Base-by-base conservation (phyloP, 1,139 yeast genomes). In the Yamadazyma sp. region DNA sequence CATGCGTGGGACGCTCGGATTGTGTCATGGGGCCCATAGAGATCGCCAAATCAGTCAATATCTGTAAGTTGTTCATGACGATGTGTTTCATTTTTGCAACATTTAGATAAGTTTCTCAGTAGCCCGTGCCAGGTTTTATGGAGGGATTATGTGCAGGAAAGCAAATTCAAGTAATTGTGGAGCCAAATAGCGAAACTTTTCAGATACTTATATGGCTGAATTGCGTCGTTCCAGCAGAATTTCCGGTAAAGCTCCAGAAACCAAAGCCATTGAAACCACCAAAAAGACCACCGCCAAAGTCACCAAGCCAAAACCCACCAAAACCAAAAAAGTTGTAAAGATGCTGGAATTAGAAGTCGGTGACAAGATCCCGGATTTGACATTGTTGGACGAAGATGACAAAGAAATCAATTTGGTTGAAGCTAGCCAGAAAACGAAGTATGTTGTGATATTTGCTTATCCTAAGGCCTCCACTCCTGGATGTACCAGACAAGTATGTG, bases 401-500 rank as follows among this genome's bases (percentile, higher is more conserved):
- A 64, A 77, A 29, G 72, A 70, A 15, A 70, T 89, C 33, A 64
- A 73, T 26, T 63, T 86, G 48, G 57, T 52, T 20, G 69, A 76
- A 13, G 64, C 73, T 13, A 78, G 82, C 6, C 50, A 61, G 14
- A 61, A 70, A 10, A 62, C 77, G 32, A 74, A 73, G 42, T 70
- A 76, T 35, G 64, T 83, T 51, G 73, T 86, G 36, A 75, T 85
- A 30, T 85, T 85, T 58, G 73, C 96, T 12, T 92, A 89, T 56
- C 97, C 98, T 38, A 85, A 76, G 55, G 98, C 97, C 0, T 81
- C 85, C 25, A 92, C 98, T 0, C 96, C 97, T 1, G 97, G 97
- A 2, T 90, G 97, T 62, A 89, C 94, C 1, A 76, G 89, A 53
- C 98, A 92, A 64, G 97, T 89, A 1, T 77, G 86, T 60, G 97